These are phyloP conservation scores for Myxozyma melibiosi DNA, from an alignment of 805 yeast species.

Conservation along the genomic window DNA sequence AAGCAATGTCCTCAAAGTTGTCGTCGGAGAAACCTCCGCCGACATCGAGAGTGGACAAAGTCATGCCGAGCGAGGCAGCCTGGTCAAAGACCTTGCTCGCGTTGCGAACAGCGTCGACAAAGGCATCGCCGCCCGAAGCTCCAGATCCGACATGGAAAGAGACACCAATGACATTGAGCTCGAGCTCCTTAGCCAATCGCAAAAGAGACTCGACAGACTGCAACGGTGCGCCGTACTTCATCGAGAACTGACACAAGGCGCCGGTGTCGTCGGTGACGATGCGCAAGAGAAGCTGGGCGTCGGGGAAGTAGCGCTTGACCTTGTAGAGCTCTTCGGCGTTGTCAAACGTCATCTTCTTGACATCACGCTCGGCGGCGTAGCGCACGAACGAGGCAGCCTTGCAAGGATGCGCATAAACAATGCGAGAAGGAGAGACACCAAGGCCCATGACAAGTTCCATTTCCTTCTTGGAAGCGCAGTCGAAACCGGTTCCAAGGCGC, in stretches of 20 bases:
- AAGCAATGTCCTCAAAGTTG: slow-evolving; percentile 59
- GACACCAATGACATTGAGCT: slow-evolving; percentile 73
- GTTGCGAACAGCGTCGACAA: slow-evolving; percentile 71
- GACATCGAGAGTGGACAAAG: slow-evolving; percentile 67
- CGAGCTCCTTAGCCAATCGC: slow-evolving; percentile 60
- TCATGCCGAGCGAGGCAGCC: slow-evolving; percentile 52
- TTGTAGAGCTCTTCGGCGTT: slow-evolving; percentile 82
- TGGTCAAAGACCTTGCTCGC: slow-evolving; percentile 67
- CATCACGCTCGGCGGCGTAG: slow-evolving; percentile 59
- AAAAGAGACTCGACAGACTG: slow-evolving; percentile 57
- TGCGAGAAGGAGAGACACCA: slow-evolving; percentile 65
- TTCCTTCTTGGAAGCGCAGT: slow-evolving; percentile 90
- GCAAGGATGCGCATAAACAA: slow-evolving; percentile 93
- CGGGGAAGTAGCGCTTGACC: slow-evolving; percentile 66
- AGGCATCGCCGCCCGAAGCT: slow-evolving; percentile 68
- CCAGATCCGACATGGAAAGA: slow-evolving; percentile 98
- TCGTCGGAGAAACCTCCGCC: slow-evolving; percentile 88
- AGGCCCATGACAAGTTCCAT: slow-evolving; percentile 64
- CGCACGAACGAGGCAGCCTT: slow-evolving; percentile 82
- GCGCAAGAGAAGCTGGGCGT: slow-evolving; percentile 71
- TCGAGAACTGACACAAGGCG: slow-evolving; percentile 82
- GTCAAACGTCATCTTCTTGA: slow-evolving; percentile 84
- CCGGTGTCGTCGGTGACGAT: slow-evolving; percentile 86
- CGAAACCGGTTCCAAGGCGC: slow-evolving; percentile 72
- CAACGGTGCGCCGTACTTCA: slow-evolving; percentile 84